Conservation (phyloP, 75 land plant species). For the Sequoiadendron giganteum region DNA sequence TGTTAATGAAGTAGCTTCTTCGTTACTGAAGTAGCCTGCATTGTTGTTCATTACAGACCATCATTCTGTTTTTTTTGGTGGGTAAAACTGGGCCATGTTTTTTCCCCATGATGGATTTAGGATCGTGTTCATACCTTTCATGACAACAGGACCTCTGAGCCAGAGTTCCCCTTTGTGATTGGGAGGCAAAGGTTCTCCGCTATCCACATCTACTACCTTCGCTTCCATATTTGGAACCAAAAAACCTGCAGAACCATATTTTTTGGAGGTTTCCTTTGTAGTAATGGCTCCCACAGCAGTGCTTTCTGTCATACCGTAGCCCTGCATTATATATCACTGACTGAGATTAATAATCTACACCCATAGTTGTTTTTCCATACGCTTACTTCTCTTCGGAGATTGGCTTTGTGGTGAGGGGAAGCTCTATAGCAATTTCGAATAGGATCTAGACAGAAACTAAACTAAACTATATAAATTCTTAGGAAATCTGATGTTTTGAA, state of each 20-base stretch:
- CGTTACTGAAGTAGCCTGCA: constrained; percentile 59
- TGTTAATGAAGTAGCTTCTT: constrained; percentile 37
- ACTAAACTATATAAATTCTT: too few species aligned
- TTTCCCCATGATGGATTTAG: background rate
- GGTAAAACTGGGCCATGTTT: too few species aligned
- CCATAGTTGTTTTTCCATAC: too few species aligned
- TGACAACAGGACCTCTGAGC: constrained; percentile 49
- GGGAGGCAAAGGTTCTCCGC: constrained; percentile 39
- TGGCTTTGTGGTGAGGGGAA: too few species aligned
- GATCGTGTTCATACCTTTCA: constrained; percentile 41
- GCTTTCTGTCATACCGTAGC: constrained; percentile 10
- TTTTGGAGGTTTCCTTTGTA: background rate
- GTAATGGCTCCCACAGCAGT: background rate
- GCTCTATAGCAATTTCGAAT: too few species aligned
- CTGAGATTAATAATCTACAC: too few species aligned
- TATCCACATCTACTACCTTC: constrained; percentile 49
- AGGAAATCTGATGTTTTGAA: too few species aligned
- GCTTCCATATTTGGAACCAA: constrained; percentile 43
- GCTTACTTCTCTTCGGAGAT: too few species aligned
- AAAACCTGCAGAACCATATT: constrained; percentile 43
- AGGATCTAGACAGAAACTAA: too few species aligned
- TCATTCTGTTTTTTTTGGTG: too few species aligned
- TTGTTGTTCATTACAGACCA: background rate
- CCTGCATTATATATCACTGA: background rate
- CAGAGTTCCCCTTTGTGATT: constrained; percentile 52